Evolutionary conservation across 148 eudicot species (phyloP).

Genomic region (Polygonum aviculare): DNA sequence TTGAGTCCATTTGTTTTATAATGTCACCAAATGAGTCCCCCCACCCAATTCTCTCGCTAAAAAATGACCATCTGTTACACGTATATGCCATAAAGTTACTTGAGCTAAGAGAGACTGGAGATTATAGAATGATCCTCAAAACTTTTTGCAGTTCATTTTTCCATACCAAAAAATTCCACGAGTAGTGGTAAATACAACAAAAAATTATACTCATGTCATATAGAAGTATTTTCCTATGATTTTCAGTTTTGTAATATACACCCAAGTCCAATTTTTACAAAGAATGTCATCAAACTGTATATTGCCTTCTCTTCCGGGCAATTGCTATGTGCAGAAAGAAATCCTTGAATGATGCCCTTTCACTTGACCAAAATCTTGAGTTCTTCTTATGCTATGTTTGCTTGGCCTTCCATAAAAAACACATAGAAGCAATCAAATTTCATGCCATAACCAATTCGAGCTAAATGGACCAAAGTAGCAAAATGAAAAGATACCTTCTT

Average conservation of each 20-base stretch:
- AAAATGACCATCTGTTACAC: no score
- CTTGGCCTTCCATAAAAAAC: conserved; percentile 25
- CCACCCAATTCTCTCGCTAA: no score
- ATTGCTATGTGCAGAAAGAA: not conserved
- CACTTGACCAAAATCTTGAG: not conserved
- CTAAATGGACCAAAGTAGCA: not conserved
- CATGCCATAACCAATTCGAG: no score
- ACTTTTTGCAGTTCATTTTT: not conserved
- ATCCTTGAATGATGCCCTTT: not conserved
- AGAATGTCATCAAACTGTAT: not conserved
- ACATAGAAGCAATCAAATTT: not conserved
- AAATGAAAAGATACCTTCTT: conserved; percentile 51
- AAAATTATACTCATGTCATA: not conserved
- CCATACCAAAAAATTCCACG: not conserved
- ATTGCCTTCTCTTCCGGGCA: not conserved
- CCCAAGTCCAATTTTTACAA: not conserved
- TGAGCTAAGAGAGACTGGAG: not conserved
- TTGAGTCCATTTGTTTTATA: no score
- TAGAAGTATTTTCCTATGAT: not conserved
- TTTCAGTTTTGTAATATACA: not conserved
- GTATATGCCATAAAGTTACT: no score
- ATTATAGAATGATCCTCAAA: not conserved
- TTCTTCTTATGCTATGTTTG: conserved; percentile 9
- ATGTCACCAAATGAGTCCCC: no score
- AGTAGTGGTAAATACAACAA: not conserved